Evolutionary conservation across 1,284 basidiomycete genomes (phyloP), one percentile per base, ranked within the genome.

Genomic region (Pseudozyma thailandica): DNA sequence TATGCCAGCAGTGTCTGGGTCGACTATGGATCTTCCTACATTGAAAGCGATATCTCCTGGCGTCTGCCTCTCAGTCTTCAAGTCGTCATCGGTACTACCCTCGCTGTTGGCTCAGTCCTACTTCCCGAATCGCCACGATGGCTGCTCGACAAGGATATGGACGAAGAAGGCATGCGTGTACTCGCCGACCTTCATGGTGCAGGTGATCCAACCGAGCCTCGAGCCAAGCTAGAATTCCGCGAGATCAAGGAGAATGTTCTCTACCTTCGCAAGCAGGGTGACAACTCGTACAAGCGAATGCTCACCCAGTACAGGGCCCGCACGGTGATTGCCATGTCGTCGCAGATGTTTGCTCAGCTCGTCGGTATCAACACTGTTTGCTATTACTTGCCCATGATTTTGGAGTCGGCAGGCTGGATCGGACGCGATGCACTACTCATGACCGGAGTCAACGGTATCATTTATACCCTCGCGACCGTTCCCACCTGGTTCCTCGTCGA

Each of bases 81-180:
- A 65, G 77, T 74, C 75, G 82, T 96, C 44, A 96, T 97, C 62
- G 95, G 95, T 16, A 77, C 86, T 10, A 89, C 94, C 49, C 89
- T 98, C 35, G 90, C 92, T 3, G 82, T 87, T 6, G 95, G 95
- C 6, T 92, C 91, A 2, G 85, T 97, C 27, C 80, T 93, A 16
- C 90, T 97, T 81, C 95, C 95, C 5, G 95, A 98, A 84, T 94
- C 92, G 66, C 94, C 94, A 25, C 92, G 93, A 42, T 98, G 92
- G 91, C 87, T 98, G 46, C 91, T 98, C 75, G 94, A 98, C 82
- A 90, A 88, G 25, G 92, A 92, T 78, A 88, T 89, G 82, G 92
- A 97, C 80, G 87, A 86, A 3, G 91, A 92, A 68, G 95, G 94
- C 25, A 88, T 95, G 87, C 87, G 86, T 10, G 92, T 98, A 35